A percentile compares a stretch with the other conserved stretches of the same genome.
phyloP scores from a whole-genome alignment of 306 rosid genomes.

The Calophaca sinica region DNA sequence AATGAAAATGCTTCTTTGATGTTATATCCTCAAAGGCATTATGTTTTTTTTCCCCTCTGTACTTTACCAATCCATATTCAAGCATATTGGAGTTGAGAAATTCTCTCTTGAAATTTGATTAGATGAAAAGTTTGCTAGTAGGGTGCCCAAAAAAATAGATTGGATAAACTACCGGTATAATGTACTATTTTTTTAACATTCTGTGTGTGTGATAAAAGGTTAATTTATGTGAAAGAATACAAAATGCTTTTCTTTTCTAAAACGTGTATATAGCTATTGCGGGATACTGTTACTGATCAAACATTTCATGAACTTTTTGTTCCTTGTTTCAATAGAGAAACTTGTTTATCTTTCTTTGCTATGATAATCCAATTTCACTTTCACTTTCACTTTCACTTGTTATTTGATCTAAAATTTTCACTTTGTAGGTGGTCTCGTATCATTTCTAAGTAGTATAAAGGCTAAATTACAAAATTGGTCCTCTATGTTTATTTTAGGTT shows the following conservation, averaged over 20 bases:
- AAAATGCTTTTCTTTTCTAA: no score
- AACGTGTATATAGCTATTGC: no score
- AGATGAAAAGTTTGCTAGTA: no score
- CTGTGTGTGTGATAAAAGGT: not conserved
- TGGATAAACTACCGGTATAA: no score
- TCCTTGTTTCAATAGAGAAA: not conserved
- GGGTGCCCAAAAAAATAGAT: no score
- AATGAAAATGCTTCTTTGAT: not conserved
- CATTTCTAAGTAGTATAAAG: no score
- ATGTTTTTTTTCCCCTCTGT: not conserved
- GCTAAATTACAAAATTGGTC: no score
- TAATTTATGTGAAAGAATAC: conserved; percentile 30
- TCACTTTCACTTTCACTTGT: no score
- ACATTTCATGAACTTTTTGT: not conserved
- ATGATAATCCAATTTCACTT: conserved; percentile 11
- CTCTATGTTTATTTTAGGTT: no score
- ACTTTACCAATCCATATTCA: conserved; percentile 5
- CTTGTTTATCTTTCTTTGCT: conserved; percentile 1
- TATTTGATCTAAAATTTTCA: conserved; percentile 15
- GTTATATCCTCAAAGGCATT: not conserved
- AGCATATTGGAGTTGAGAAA: conserved; percentile 1
- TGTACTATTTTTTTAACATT: no score
- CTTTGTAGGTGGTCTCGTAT: no score
- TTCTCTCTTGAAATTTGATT: no score
- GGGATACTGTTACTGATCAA: not conserved